A percentile compares a stretch with the other conserved stretches of the same genome.
Conservation (phyloP, 345 rosid genomes). For the Citrus cavaleriei region DNA sequence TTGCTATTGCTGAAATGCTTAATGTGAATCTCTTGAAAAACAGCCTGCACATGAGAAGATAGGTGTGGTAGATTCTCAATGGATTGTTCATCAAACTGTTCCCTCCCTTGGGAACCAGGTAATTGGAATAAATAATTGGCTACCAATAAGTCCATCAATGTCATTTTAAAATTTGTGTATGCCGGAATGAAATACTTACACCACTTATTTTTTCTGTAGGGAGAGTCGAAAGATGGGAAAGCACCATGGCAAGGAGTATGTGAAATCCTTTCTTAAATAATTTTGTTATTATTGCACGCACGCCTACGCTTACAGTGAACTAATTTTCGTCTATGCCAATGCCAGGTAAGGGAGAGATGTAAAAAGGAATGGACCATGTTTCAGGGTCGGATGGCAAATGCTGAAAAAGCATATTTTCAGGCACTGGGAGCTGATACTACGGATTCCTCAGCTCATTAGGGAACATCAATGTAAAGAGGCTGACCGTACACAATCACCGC, state of each 20-base stretch:
- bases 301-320: not conserved
- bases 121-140: constrained; percentile 15
- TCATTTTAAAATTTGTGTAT: not conserved
- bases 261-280: not conserved
- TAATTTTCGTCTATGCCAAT: not conserved
- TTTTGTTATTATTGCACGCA: not conserved
- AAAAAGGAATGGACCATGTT: constrained; percentile 79
- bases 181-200: constrained; percentile 1
- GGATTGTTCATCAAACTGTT: constrained; percentile 85
- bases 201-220: constrained; percentile 32
- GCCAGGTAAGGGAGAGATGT: constrained; percentile 90
- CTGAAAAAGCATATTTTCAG: constrained; percentile 61
- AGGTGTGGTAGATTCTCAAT: constrained; percentile 96
- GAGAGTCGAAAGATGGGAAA: constrained; percentile 62
- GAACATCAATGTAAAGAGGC: constrained; percentile 7
- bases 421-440: constrained; percentile 26
- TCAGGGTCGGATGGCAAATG: constrained; percentile 47
- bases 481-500: constrained; percentile 18
- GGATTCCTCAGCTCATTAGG: constrained; percentile 38
- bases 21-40: constrained; percentile 5
- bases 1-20: not conserved
- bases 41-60: constrained; percentile 99
- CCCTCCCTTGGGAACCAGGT: constrained; percentile 95
- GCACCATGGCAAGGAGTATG: constrained; percentile 95
- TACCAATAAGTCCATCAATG: not conserved